These are phyloP conservation scores for Ophiostoma quercus DNA, from an alignment of 2,329 filamentous ascomycete genomes.

Conservation along the genomic window DNA sequence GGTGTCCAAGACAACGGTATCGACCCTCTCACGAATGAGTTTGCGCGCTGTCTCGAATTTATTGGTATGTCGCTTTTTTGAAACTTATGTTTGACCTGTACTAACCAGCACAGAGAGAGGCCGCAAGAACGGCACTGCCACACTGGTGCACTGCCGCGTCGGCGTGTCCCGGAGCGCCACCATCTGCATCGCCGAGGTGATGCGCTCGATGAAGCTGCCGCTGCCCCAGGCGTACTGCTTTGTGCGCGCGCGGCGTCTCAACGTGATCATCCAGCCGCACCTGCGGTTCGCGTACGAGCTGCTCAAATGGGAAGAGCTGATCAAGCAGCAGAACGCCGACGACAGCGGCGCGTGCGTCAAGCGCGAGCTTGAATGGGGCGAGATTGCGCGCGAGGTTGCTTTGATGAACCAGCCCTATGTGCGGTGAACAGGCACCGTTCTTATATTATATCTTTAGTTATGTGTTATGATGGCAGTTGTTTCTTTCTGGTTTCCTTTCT, in stretches of 20 bases:
- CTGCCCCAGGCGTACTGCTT: constrained; percentile 95
- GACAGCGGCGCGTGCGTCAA: constrained; percentile 39
- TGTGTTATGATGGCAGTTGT: not conserved
- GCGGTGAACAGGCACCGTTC: constrained; percentile 42
- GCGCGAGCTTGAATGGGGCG: constrained; percentile 85
- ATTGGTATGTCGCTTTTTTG: constrained; percentile 62
- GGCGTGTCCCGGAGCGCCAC: constrained; percentile 93
- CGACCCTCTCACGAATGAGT: constrained; percentile 81
- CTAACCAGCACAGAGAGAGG: constrained; percentile 59
- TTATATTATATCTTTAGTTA: not conserved
- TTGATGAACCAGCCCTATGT: constrained; percentile 94
- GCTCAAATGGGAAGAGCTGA: constrained; percentile 88
- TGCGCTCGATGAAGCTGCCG: constrained; percentile 72
- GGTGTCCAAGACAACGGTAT: constrained; percentile 95
- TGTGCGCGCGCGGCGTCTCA: constrained; percentile 83
- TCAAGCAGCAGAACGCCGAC: not conserved
- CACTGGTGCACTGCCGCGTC: constrained; percentile 91
- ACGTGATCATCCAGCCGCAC: constrained; percentile 98
- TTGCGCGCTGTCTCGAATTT: constrained; percentile 79
- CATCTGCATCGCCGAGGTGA: constrained; percentile 98
- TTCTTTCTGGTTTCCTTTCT: not conserved
- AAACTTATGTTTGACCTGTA: constrained; percentile 10
- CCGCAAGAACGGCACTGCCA: constrained; percentile 69
- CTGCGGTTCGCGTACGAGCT: constrained; percentile 92
- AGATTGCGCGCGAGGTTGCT: constrained; percentile 83